Conservation (phyloP, 1,284 basidiomycete species). For the Boletellus dicymbophilus region DNA sequence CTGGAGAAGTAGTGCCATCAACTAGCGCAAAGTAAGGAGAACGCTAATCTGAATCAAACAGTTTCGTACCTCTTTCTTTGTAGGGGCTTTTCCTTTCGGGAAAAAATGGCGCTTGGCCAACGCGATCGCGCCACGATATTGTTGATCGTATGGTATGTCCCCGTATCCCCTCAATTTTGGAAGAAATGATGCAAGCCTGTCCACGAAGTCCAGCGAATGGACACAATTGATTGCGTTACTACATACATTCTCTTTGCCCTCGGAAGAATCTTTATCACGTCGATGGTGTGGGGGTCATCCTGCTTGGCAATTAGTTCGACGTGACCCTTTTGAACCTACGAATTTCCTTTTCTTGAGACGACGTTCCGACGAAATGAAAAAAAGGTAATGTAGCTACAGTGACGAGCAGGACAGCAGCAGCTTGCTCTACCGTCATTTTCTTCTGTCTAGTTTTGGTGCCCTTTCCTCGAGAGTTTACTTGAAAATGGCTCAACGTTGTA, state of each 20-base stretch:
- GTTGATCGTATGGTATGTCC: conserved; percentile 27
- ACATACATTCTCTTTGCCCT: conserved; percentile 26
- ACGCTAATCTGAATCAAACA: neutral
- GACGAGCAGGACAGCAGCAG: conserved; percentile 25
- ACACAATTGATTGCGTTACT: neutral
- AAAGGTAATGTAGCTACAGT: conserved; percentile 11
- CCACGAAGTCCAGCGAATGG: conserved; percentile 3
- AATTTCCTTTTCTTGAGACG: conserved; percentile 2
- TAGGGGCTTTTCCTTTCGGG: conserved; percentile 22
- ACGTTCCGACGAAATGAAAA: neutral
- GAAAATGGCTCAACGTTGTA: neutral
- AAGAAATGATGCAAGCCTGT: conserved; percentile 30
- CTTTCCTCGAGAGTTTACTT: conserved; percentile 28
- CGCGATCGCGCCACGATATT: conserved; percentile 31
- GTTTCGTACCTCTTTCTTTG: conserved; percentile 27
- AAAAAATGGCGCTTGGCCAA: conserved; percentile 32
- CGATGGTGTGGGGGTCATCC: conserved; percentile 20
- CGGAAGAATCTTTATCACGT: conserved; percentile 28
- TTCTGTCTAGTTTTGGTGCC: conserved; percentile 20
- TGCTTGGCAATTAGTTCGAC: conserved; percentile 21
- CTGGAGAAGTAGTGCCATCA: conserved; percentile 29
- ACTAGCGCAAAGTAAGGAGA: conserved; percentile 15
- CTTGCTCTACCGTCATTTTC: conserved; percentile 25
- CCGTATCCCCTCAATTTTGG: conserved; percentile 34
- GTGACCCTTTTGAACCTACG: conserved; percentile 29